Percentiles rank a stretch among this genome's conserved stretches.
Evolutionary conservation across 306 rosid genomes (phyloP).

Genomic region (Mimosa pudica): DNA sequence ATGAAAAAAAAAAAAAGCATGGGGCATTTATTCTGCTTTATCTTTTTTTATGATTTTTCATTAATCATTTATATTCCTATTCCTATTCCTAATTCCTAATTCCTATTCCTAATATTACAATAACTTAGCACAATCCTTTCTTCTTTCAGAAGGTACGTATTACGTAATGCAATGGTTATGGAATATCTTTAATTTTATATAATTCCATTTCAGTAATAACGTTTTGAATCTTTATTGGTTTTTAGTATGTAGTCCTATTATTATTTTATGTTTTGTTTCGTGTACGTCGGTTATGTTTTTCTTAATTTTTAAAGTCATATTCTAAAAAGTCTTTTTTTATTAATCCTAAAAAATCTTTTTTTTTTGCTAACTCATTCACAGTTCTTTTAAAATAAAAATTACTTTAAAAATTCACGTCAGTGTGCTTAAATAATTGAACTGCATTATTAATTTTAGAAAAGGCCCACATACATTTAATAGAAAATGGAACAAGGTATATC

Average conservation of each 20-base stretch:
- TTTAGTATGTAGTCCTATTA: not conserved
- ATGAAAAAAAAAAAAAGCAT: not conserved
- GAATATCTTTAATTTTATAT: not conserved
- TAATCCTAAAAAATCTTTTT: not conserved
- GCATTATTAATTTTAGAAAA: not conserved
- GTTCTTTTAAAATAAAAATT: not conserved
- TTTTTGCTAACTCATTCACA: not conserved
- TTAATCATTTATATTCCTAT: not conserved
- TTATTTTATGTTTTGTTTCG: not conserved
- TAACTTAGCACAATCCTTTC: not conserved
- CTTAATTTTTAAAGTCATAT: not conserved
- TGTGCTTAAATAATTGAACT: not conserved
- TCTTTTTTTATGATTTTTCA: not conserved
- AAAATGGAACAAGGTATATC: not conserved
- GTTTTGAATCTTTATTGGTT: too few species aligned
- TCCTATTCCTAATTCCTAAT: not conserved
- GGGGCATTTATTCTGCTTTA: not conserved
- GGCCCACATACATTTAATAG: too few species aligned
- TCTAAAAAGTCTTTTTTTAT: not conserved
- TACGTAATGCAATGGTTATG: not conserved
- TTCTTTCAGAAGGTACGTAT: not conserved
- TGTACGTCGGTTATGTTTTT: not conserved
- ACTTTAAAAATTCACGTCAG: not conserved
- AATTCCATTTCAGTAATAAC: not conserved
- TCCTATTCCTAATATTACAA: not conserved